Evolutionary conservation across 2,329 filamentous ascomycete species (phyloP).

Genomic region (Verticillium nubilum): DNA sequence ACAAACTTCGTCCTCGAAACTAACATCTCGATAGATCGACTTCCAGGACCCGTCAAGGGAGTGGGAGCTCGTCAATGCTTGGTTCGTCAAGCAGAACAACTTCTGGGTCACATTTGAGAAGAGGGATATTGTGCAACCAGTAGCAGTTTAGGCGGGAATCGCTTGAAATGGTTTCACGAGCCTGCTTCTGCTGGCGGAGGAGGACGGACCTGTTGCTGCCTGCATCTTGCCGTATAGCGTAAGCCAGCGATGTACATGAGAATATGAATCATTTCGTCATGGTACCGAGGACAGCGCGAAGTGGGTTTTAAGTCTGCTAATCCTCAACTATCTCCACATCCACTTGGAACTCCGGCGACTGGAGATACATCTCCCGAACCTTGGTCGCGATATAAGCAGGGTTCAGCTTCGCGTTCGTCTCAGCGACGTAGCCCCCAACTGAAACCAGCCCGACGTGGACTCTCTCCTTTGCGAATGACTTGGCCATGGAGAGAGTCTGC

Average conservation of each 20-base stretch:
- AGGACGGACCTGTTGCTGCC: too few relatives aligned
- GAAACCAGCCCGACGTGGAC: not conserved
- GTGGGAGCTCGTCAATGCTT: constrained; percentile 55
- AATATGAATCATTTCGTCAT: not conserved
- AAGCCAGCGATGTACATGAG: not conserved
- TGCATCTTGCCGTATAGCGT: too few relatives aligned
- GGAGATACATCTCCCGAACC: not conserved
- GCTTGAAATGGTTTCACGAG: not conserved
- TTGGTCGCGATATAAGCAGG: not conserved
- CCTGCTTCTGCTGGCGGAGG: not conserved
- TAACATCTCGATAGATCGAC: constrained; percentile 33
- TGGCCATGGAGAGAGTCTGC: not conserved
- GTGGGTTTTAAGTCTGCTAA: not conserved
- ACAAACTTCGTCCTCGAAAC: not conserved
- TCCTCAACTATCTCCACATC: not conserved
- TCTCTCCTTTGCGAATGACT: not conserved
- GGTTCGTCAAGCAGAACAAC: constrained; percentile 58
- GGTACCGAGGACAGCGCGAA: too few relatives aligned
- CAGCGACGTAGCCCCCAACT: not conserved
- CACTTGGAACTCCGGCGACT: not conserved
- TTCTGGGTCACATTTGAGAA: constrained; percentile 41
- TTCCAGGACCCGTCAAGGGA: constrained; percentile 49
- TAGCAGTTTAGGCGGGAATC: constrained; percentile 1
- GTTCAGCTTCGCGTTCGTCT: not conserved
- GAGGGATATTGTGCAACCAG: constrained; percentile 35